Conservation (phyloP, 148 eudicot species). For the Selenicereus undatus region DNA sequence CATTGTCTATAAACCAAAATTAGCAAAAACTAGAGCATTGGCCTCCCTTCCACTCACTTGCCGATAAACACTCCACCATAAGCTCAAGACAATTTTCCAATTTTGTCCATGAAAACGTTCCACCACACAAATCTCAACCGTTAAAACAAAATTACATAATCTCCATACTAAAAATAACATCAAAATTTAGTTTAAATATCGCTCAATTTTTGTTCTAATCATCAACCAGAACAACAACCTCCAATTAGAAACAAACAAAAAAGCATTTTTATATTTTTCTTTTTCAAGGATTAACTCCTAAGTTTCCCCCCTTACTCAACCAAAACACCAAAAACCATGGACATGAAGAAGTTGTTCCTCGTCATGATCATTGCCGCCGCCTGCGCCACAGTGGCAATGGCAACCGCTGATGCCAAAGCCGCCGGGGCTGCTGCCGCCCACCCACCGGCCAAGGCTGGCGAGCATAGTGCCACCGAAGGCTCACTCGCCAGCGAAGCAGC, state of each 20-base stretch:
- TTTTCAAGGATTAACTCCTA: background rate
- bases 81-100: background rate
- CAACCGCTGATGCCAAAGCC: background rate
- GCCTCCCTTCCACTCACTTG: background rate
- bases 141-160: background rate
- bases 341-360: constrained; percentile 18
- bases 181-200: background rate
- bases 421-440: background rate
- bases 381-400: constrained; percentile 14
- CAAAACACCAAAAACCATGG: constrained; percentile 11
- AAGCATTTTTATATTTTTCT: too few species aligned
- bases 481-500: background rate
- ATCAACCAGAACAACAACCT: background rate
- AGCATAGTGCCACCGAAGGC: background rate
- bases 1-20: background rate
- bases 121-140: background rate
- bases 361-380: constrained; percentile 11
- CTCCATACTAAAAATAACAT: constrained; percentile 5
- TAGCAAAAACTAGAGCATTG: constrained; percentile 11
- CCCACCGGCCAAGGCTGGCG: background rate
- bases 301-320: background rate
- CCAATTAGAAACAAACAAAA: background rate
- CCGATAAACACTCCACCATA: background rate
- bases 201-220: background rate
- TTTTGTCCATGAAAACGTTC: background rate